Evolutionary conservation across 306 rosid genomes (phyloP).

Genomic region (Acmispon strigosus): DNA sequence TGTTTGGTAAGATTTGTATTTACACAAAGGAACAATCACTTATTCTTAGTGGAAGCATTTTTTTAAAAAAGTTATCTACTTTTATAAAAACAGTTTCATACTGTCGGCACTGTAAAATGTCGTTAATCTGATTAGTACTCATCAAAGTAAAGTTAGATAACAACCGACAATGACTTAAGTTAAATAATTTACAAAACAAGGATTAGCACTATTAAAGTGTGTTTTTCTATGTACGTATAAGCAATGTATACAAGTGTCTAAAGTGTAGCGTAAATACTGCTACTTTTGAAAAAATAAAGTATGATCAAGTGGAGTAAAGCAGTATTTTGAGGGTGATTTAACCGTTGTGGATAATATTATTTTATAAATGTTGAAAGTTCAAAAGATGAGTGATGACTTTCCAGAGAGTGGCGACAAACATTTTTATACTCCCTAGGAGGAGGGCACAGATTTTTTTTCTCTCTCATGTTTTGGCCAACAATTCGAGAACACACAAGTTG

Average conservation of each 20-base stretch:
- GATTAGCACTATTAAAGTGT: no score
- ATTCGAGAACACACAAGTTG: not conserved
- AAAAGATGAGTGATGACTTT: slow-evolving; percentile 29
- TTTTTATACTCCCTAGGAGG: slow-evolving; percentile 26
- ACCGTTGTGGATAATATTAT: slow-evolving; percentile 29
- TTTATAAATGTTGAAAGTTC: not conserved
- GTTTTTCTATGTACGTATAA: no score
- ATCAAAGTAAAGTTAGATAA: not conserved
- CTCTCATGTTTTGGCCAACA: slow-evolving; percentile 12
- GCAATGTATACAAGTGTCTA: no score
- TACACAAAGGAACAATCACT: not conserved
- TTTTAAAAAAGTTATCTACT: not conserved
- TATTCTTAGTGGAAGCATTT: not conserved
- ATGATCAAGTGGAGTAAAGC: not conserved
- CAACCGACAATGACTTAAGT: slow-evolving; percentile 14
- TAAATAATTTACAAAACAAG: not conserved
- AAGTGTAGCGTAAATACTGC: not conserved
- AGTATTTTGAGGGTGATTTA: not conserved
- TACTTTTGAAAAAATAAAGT: not conserved
- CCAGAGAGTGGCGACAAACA: slow-evolving; percentile 32
- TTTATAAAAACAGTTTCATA: slow-evolving; percentile 4
- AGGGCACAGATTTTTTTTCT: slow-evolving; percentile 10
- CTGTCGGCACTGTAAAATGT: slow-evolving; percentile 30
- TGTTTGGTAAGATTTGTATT: not conserved
- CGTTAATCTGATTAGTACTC: not conserved